These are phyloP conservation scores for Mrakia gelida DNA, from an alignment of 768 basidiomycete species.

Conservation along the genomic window DNA sequence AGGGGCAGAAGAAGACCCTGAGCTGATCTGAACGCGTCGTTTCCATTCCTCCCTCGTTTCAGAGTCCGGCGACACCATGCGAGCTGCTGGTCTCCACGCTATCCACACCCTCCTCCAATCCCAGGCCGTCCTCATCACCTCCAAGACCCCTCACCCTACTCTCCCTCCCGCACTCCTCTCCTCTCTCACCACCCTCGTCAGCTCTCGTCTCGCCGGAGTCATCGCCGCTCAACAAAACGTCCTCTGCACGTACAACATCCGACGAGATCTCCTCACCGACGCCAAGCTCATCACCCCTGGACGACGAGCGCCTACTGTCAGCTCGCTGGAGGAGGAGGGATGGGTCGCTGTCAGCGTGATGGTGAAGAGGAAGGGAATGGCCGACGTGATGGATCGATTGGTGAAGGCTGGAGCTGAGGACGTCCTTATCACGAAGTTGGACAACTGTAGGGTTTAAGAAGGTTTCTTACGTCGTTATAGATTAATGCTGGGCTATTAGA, in stretches of 20 bases:
- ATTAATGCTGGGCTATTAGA: not conserved
- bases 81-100: constrained; percentile 88
- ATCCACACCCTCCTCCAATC: constrained; percentile 82
- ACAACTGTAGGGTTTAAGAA: constrained; percentile 81
- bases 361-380: constrained; percentile 77
- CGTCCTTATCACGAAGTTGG: constrained; percentile 78
- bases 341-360: constrained; percentile 93
- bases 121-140: constrained; percentile 91
- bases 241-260: constrained; percentile 86
- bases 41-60: constrained; percentile 2
- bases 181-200: constrained; percentile 74
- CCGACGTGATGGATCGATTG: constrained; percentile 82
- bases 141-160: constrained; percentile 41
- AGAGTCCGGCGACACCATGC: constrained; percentile 99
- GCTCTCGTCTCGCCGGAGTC: constrained; percentile 40
- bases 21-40: not conserved
- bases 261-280: constrained; percentile 56
- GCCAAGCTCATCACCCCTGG: constrained; percentile 80
- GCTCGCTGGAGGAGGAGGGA: constrained; percentile 66
- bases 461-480: not conserved
- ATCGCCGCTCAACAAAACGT: constrained; percentile 55
- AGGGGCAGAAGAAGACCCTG: no score
- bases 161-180: constrained; percentile 63
- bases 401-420: constrained; percentile 82
- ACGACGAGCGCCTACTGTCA: constrained; percentile 77